Evolutionary conservation across 345 rosid species (phyloP), one percentile per base, ranked within the genome.

Genomic region (Diplotaxis tenuifolia): DNA sequence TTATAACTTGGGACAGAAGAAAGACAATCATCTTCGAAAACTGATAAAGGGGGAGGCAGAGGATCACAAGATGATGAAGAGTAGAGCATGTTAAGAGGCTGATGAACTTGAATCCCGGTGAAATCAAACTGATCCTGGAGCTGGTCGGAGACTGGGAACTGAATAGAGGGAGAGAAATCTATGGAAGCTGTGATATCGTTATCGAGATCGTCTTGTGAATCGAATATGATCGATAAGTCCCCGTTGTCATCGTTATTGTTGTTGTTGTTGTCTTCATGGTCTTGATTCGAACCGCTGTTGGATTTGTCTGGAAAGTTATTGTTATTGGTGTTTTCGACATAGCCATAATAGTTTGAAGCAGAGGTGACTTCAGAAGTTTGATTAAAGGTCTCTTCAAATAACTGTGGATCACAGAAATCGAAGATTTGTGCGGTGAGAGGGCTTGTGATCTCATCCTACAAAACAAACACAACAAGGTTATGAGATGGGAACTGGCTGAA

Each of bases 161-260:
- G 70, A 62, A 86, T 86, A 9, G 98, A 84, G 2, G 94, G 77
- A 42, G 96, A 88, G 60, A 91, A 94, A 70, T 91, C 90, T 22
- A 84, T 94, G 1, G 96, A 94, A 72, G 90, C 96, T 9, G 98
- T 86, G 50, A 94, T 87, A 28, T 87, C 93, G 19, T 89, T 94
- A 14, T 87, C 89, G n/a, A 90, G 85, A 28, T 92, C 96, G 19
- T 87, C 96, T 18, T 78, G 89, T 3, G 89, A 82, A 53, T 89
- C 90, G 52, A 87, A 88, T 75, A 90, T 79, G 7, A 79, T 70
- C 14, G 90, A 84, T 18, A 83, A 78, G 45, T 82, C 88, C 27
- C 50, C 73, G 12, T 65, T 81, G 55, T 73, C 78, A 22, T 63
- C 80, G 58, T 47, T 16, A 79, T 20, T 47, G 74, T 50, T 42